These are phyloP conservation scores for Nannizziopsis barbatae DNA, from an alignment of 2,329 filamentous ascomycete species.

Conservation along the genomic window DNA sequence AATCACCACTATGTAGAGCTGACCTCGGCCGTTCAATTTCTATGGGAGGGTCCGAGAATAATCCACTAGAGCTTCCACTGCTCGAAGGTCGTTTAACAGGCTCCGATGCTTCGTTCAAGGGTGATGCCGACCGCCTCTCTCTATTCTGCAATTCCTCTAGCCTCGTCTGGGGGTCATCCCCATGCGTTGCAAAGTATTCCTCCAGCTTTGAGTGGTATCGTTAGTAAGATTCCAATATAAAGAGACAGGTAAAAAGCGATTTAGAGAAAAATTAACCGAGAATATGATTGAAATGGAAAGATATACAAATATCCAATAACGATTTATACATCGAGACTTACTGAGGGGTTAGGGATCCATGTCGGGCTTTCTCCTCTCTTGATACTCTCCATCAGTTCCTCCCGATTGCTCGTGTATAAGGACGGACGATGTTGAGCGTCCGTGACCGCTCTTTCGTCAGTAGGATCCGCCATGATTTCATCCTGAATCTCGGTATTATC, in stretches of 20 bases:
- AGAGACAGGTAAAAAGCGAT: neutral
- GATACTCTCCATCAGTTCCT: slow-evolving; percentile 70
- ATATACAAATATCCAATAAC: neutral
- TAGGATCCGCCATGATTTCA: slow-evolving; percentile 13
- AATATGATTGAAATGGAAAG: neutral
- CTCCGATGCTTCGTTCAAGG: slow-evolving; percentile 39
- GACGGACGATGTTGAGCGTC: slow-evolving; percentile 16
- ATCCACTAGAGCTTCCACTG: slow-evolving; percentile 29
- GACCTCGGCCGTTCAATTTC: slow-evolving; percentile 76
- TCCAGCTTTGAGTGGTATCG: slow-evolving; percentile 24
- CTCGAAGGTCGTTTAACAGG: slow-evolving; percentile 20
- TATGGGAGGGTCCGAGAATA: slow-evolving; percentile 41
- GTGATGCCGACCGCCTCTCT: slow-evolving; percentile 23
- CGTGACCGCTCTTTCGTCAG: slow-evolving; percentile 14
- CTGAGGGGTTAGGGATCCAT: slow-evolving; percentile 58
- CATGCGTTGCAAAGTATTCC: slow-evolving; percentile 30
- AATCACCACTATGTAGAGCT: slow-evolving; percentile 53
- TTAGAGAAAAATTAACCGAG: neutral
- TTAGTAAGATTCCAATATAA: slow-evolving; percentile 7
- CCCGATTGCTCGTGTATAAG: slow-evolving; percentile 45
- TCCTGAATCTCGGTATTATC: slow-evolving; percentile 13
- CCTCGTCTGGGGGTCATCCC: slow-evolving; percentile 30
- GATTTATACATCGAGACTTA: slow-evolving; percentile 24
- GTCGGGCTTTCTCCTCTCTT: slow-evolving; percentile 67
- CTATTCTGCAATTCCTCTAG: slow-evolving; percentile 19